Base-by-base conservation (phyloP, 805 yeast genomes). In the Metahyphopichia silvanorum region DNA sequence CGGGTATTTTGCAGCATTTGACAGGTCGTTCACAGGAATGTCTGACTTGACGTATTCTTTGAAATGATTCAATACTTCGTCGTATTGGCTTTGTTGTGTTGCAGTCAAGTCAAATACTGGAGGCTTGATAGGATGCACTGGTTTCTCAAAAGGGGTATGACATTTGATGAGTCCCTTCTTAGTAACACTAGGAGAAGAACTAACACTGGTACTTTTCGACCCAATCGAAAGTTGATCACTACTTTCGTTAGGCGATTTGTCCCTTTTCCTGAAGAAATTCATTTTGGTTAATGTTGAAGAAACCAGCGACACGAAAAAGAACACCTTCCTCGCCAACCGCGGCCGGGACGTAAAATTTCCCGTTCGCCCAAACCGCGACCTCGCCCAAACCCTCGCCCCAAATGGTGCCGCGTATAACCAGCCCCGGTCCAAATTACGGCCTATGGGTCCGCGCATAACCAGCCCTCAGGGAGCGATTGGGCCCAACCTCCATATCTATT, bases 111-210 rank as follows among this genome's bases (percentile, higher is more conserved):
- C 56, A 28, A 50, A 44, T 3, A 30, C 51, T 0, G 68, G 67
- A 4, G 54, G 47, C 33, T 44, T 47, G 19, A 59, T 46, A 5
- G 68, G 64, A 33, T 57, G 47, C 11, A 63, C 37, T 4, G 73
- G 73, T 12, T 53, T 38, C 16, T 60, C 67, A 37, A 66, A 66
- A 2, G 73, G 73, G 4, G 43, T 50, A 31, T 58, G 55, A 32
- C 71, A 46, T 42, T 62, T 64, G 22, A 60, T 49, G 27, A 49
- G 54, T 28, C 41, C 44, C 27, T 48, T 52, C 12, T 38, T 37
- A 7, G 35, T 28, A 13, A 24, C 36, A 16, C 31, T 16, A 12
- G 29, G 20, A 15, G 30, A 36, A 5, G 32, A n/a, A 29, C 43
- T 37, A 2, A 32, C 18, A 5, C 41, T 27, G 6, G 47, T 39